phyloP scores from a whole-genome alignment of 148 eudicot species.

The Nepenthes mirabilis region DNA sequence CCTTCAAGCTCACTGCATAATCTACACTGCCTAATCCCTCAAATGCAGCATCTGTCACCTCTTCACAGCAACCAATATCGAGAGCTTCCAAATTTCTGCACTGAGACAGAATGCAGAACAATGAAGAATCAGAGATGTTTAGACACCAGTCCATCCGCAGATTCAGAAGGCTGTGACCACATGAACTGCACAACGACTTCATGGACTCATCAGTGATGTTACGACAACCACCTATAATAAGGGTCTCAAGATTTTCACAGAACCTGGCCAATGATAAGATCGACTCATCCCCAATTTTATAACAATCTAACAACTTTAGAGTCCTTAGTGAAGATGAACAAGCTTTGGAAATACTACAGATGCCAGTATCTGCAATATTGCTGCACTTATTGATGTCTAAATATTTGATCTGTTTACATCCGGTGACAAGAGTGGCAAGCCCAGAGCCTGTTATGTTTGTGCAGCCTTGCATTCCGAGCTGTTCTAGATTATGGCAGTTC shows the following conservation, averaged over 20 bases:
- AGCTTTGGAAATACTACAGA: conserved; percentile 41
- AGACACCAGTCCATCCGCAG: conserved; percentile 94
- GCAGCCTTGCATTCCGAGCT: conserved; percentile 65
- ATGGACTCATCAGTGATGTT: conserved; percentile 51
- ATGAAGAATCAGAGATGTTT: conserved; percentile 57
- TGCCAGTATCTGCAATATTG: conserved; percentile 62
- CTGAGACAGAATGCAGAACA: conserved; percentile 36
- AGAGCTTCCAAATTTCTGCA: conserved; percentile 69
- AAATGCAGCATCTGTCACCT: conserved; percentile 81
- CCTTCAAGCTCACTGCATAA: conserved; percentile 36
- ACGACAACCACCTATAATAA: conserved; percentile 79
- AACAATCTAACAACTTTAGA: conserved; percentile 73
- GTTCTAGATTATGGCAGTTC: conserved; percentile 57
- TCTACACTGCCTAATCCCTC: conserved; percentile 28
- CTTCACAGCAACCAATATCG: conserved; percentile 85
- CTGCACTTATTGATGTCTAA: conserved; percentile 76
- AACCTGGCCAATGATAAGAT: conserved; percentile 43
- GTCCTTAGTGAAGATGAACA: conserved; percentile 59
- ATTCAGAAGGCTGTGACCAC: conserved; percentile 38
- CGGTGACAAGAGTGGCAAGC: conserved; percentile 42
- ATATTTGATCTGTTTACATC: conserved; percentile 50
- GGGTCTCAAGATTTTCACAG: conserved; percentile 69
- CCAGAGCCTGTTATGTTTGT: conserved; percentile 64
- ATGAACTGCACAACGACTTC: conserved; percentile 39
- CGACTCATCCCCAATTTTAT: conserved; percentile 57